Base-by-base conservation (phyloP, 805 yeast species). In the Danielozyma ontarioensis region DNA sequence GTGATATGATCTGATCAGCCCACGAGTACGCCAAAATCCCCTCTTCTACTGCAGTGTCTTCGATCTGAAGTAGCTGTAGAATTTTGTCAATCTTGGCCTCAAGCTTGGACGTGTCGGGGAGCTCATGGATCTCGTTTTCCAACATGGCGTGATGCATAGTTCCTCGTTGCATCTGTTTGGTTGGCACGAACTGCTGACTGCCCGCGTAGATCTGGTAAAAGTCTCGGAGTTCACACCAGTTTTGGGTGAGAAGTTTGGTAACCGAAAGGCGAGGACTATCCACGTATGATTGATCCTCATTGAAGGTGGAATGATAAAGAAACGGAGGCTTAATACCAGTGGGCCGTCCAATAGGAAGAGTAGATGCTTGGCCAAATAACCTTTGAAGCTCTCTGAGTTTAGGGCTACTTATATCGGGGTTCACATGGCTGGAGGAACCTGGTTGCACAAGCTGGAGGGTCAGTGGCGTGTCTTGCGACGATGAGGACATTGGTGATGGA, bases 201-300 rank as follows among this genome's bases (percentile, higher is more conserved):
- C 68, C 66, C 0, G 79, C 58, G 43, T 72, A 82, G 0, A 76
- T 48, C 16, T 68, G 64, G 48, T 76, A 83, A 37, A 70, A 65
- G 13, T 60, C 65, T 26, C 76, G 58, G 29, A 83, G 55, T 52
- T 83, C 90, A 60, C 93, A 83, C 84, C 87, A 83, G 12, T 68
- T 55, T 21, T 71, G 64, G 0, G 81, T 73, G 8, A 80, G 54
- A 6, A 83, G 50, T 34, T 67, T 71, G 0, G 89, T 80, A 3
- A 82, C 87, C 1, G 78, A 71, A 12, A 78, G 50, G 26, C 83
- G 38, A 14, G 50, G 50, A 24, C 40, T 40, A 2, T 32, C 12
- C 14, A 40, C 17, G 29, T 42, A 39, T 13, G 38, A 35, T 17
- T 17, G 19, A 26, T 46, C 44, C 5, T 23, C 35, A 19, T 46